phyloP scores from a whole-genome alignment of 176 grass and related monocot species.

The Triticum timopheevii region DNA sequence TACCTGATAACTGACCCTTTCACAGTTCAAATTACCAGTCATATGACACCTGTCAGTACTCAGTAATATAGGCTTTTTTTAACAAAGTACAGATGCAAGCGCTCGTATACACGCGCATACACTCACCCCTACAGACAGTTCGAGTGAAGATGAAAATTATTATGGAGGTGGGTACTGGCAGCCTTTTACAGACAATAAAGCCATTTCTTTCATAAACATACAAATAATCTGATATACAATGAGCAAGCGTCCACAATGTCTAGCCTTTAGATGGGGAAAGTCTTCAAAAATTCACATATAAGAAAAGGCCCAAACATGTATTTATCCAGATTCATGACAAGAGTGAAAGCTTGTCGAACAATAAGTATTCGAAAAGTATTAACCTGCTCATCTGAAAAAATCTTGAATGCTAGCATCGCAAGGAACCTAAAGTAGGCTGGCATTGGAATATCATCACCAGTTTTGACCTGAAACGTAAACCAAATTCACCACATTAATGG shows the following conservation, averaged over 20 bases:
- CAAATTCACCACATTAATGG: constrained; percentile 26
- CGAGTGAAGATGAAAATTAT: constrained; percentile 1
- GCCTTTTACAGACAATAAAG: constrained; percentile 15
- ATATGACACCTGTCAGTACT: not conserved
- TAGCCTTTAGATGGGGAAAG: not conserved
- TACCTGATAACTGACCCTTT: not conserved
- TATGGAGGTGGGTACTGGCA: not conserved
- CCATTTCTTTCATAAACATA: not conserved
- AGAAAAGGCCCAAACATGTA: not conserved
- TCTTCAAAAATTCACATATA: constrained; percentile 19
- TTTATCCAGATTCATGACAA: constrained; percentile 2
- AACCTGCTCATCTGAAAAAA: constrained; percentile 93
- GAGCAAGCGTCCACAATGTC: not conserved
- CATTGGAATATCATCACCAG: constrained; percentile 69
- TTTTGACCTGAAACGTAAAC: constrained; percentile 54
- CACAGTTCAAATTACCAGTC: not conserved
- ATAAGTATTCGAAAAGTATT: constrained; percentile 25
- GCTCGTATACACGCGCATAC: too few species aligned
- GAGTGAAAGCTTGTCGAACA: not conserved
- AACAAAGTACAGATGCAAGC: too few species aligned
- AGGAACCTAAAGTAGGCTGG: constrained; percentile 94
- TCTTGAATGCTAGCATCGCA: constrained; percentile 93
- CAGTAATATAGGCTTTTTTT: too few species aligned
- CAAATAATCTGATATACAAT: not conserved
- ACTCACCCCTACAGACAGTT: not conserved